Evolutionary conservation across 179 eudicot genomes (phyloP).

Genomic region (Silene coronaria): DNA sequence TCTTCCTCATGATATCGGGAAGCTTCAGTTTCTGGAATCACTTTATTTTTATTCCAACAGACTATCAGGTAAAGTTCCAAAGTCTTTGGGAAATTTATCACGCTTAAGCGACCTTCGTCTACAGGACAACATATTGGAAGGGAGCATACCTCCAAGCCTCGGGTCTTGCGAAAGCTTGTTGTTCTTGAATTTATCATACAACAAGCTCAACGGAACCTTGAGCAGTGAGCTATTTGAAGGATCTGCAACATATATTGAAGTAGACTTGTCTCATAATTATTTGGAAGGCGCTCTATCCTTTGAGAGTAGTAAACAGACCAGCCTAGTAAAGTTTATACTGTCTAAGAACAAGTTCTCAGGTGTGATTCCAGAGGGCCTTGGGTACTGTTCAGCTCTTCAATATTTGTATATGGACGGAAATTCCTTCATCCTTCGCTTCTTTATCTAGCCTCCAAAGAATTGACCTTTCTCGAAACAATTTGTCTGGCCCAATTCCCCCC

Average conservation of each 20-base stretch:
- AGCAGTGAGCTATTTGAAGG: conserved; percentile 14
- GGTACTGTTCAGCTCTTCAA: too few species aligned
- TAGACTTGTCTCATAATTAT: conserved; percentile 11
- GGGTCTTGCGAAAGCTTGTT: conserved; percentile 18
- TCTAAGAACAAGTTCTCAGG: too few species aligned
- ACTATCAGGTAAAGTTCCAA: conserved; percentile 16
- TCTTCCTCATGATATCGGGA: conserved; percentile 16
- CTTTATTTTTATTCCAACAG: not conserved
- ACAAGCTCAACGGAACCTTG: conserved; percentile 18
- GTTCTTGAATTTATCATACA: not conserved
- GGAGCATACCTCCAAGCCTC: conserved; percentile 22
- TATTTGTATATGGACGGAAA: too few species aligned
- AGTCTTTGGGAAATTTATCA: conserved; percentile 18
- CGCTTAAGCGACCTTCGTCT: not conserved
- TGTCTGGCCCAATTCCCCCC: too few species aligned
- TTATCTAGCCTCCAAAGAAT: too few species aligned
- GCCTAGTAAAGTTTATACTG: too few species aligned
- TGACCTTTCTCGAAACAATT: too few species aligned
- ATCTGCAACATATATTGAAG: not conserved
- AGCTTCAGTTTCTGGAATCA: not conserved
- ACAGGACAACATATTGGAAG: conserved; percentile 8
- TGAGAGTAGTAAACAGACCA: too few species aligned
- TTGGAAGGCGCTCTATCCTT: conserved; percentile 12
- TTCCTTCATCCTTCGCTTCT: too few species aligned
- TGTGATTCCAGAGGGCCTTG: too few species aligned